These are phyloP conservation scores for Pulveroboletus frians DNA, from an alignment of 768 basidiomycete species.

Conservation along the genomic window DNA sequence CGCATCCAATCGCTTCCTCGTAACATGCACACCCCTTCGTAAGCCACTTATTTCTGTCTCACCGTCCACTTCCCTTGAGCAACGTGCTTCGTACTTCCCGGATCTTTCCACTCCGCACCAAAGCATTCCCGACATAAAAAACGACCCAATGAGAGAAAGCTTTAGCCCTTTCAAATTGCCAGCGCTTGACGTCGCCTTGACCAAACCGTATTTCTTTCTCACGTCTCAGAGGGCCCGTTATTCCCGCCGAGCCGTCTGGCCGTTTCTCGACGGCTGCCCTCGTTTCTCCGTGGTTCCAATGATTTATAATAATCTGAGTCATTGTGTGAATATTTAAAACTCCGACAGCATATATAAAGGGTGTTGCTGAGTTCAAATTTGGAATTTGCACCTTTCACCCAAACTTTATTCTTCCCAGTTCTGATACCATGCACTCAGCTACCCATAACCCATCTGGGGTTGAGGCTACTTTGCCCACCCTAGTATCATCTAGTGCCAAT, in stretches of 20 bases:
- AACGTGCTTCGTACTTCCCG: conserved; percentile 15
- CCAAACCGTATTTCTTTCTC: conserved; percentile 18
- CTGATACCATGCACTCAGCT: conserved; percentile 6
- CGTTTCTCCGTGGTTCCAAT: too few relatives aligned
- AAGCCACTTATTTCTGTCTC: conserved; percentile 13
- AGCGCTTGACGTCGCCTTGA: neutral
- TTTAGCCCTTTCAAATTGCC: conserved; percentile 24
- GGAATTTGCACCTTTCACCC: neutral
- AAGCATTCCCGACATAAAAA: too few relatives aligned
- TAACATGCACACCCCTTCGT: conserved; percentile 25
- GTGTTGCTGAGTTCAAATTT: neutral
- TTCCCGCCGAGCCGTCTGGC: too few relatives aligned
- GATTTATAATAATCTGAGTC: neutral
- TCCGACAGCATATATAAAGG: conserved; percentile 14
- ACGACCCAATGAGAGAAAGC: neutral
- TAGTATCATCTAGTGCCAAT: too few relatives aligned
- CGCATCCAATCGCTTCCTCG: conserved; percentile 19
- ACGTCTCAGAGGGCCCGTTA: neutral
- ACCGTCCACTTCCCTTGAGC: neutral
- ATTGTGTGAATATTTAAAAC: conserved; percentile 10
- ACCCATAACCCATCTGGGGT: neutral
- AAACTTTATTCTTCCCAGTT: neutral
- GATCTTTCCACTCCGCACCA: neutral
- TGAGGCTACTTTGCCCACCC: neutral
- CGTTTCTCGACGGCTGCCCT: too few relatives aligned